A percentile compares a stretch with the other conserved stretches of the same genome.
phyloP scores from a whole-genome alignment of 2,329 filamentous ascomycete genomes.

The Whalleya microplaca region DNA sequence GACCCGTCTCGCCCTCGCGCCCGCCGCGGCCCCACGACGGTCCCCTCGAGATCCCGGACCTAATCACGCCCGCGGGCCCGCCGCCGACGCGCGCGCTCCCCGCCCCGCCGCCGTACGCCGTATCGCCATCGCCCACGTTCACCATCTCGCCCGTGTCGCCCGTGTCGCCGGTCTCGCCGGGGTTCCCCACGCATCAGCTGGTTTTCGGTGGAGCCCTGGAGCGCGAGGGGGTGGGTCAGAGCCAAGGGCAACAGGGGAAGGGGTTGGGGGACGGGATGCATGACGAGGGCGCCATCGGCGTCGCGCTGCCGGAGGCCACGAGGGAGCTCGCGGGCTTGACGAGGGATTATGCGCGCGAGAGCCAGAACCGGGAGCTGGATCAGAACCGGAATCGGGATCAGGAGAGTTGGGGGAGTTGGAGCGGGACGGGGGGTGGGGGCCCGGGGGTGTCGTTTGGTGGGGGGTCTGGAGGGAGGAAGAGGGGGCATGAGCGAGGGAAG shows the following conservation, averaged over 20 bases:
- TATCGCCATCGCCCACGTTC: conserved; percentile 28
- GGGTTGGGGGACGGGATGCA: too few species aligned
- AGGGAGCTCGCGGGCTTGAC: conserved; percentile 38
- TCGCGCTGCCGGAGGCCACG: conserved; percentile 23
- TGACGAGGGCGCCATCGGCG: neutral
- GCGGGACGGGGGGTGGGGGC: conserved; percentile 28
- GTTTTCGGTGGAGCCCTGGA: too few species aligned
- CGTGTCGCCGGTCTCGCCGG: too few species aligned
- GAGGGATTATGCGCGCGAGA: conserved; percentile 36
- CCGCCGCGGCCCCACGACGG: conserved; percentile 42
- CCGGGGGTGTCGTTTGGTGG: conserved; percentile 18
- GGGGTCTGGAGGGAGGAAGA: conserved; percentile 13
- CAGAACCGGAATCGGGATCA: neutral
- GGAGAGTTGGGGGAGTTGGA: conserved; percentile 43
- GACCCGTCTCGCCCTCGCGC: conserved; percentile 38
- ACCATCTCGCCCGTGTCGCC: conserved; percentile 30
- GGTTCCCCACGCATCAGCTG: conserved; percentile 2
- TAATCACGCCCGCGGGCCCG: conserved; percentile 43
- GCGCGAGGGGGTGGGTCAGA: too few species aligned
- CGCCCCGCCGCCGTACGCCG: conserved; percentile 27
- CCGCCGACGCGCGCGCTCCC: conserved; percentile 51
- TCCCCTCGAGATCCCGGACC: conserved; percentile 42
- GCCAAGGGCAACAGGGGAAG: neutral
- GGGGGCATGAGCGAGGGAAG: conserved; percentile 11
- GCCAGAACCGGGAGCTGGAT: neutral